Evolutionary conservation across 768 basidiomycete genomes (phyloP).

Genomic region (Serendipita sp.): DNA sequence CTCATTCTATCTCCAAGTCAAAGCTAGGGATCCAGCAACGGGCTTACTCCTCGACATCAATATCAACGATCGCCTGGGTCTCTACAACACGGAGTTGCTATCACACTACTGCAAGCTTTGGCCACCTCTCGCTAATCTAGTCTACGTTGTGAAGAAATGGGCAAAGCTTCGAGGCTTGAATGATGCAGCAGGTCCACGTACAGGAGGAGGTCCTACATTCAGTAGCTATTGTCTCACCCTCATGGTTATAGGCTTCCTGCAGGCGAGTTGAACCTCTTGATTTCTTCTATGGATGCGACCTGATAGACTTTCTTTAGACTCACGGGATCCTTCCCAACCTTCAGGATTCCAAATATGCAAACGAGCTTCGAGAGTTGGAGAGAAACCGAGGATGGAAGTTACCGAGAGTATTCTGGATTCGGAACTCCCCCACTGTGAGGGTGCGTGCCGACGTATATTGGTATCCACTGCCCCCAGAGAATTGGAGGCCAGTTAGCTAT

Average conservation of each 20-base stretch:
- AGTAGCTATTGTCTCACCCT: constrained; percentile 47
- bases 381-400: constrained; percentile 14
- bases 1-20: constrained; percentile 25
- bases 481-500: neutral
- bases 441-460: constrained; percentile 11
- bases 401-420: constrained; percentile 12
- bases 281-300: neutral
- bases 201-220: constrained; percentile 25
- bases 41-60: constrained; percentile 38
- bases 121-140: constrained; percentile 26
- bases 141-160: constrained; percentile 41
- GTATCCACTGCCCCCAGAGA: neutral
- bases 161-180: constrained; percentile 40
- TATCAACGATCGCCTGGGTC: constrained; percentile 45
- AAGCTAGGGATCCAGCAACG: constrained; percentile 31
- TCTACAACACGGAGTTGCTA: constrained; percentile 36
- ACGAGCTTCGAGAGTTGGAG: neutral
- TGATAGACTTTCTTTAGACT: constrained; percentile 20
- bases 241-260: constrained; percentile 46
- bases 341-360: constrained; percentile 21
- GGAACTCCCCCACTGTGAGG: constrained; percentile 10
- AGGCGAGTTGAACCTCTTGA: constrained; percentile 25
- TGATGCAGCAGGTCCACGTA: constrained; percentile 20
- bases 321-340: constrained; percentile 35
- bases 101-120: constrained; percentile 33